These are phyloP conservation scores for Paramecium caudatum DNA, from an alignment of 73 alveolate species.

Conservation along the genomic window DNA sequence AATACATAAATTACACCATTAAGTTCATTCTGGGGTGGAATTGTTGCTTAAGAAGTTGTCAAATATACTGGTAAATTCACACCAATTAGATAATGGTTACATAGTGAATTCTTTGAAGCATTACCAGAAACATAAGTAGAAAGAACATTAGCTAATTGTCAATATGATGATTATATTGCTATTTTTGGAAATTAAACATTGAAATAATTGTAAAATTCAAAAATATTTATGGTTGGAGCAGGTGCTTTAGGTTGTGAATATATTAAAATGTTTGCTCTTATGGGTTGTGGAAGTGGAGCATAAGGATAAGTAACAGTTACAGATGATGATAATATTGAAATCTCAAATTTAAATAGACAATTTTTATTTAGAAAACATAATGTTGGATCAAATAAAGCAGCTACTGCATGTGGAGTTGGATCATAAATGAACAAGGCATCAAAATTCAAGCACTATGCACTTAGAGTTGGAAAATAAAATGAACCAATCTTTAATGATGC, in stretches of 20 bases:
- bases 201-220: conserved; percentile 81
- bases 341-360: conserved; percentile 98
- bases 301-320: conserved; percentile 94
- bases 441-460: conserved; percentile 84
- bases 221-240: conserved; percentile 94
- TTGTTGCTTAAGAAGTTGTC: conserved; percentile 98
- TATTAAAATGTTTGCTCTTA: conserved; percentile 96
- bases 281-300: conserved; percentile 96
- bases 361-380: conserved; percentile 96
- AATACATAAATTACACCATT: conserved; percentile 93
- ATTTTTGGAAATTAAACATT: conserved; percentile 95
- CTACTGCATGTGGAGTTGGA: conserved; percentile 91
- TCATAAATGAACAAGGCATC: conserved; percentile 89
- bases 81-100: conserved; percentile 90
- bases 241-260: conserved; percentile 99
- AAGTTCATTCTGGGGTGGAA: conserved; percentile 99
- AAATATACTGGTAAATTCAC: conserved; percentile 99
- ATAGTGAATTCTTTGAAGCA: conserved; percentile 76
- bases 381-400: conserved; percentile 95
- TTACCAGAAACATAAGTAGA: conserved; percentile 76
- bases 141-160: conserved; percentile 84
- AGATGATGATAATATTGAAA: conserved; percentile 99
- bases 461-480: conserved; percentile 96
- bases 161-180: conserved; percentile 97
- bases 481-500: conserved; percentile 96